These are phyloP conservation scores for Diversispora eburnea DNA, from an alignment of 192 early-diverging fungal species.

Conservation along the genomic window DNA sequence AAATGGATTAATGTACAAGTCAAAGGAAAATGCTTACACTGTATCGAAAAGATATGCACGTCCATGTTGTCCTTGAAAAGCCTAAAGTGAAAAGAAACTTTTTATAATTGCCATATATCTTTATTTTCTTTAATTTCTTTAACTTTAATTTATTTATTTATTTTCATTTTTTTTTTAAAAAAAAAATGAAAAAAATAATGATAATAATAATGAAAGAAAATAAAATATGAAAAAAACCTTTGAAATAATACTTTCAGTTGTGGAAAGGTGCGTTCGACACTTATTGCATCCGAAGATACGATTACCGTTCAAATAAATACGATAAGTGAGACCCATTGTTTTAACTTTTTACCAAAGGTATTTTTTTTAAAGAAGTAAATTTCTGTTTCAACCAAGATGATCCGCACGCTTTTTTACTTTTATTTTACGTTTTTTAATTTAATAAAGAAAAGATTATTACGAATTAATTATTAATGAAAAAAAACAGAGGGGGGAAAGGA, in stretches of 20 bases:
- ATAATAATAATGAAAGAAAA: not conserved
- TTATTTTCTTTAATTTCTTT: too few relatives aligned
- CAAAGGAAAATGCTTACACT: conserved; percentile 42
- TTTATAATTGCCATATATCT: too few relatives aligned
- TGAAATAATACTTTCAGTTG: conserved; percentile 44
- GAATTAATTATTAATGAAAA: too few relatives aligned
- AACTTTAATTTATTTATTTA: too few relatives aligned
- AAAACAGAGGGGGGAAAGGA: too few relatives aligned
- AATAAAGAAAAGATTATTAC: too few relatives aligned
- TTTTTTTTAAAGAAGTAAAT: not conserved
- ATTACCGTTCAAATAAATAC: conserved; percentile 41
- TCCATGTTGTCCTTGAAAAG: conserved; percentile 61
- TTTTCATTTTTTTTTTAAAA: not conserved
- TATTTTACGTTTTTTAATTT: not conserved
- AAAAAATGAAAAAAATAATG: not conserved
- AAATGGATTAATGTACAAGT: not conserved
- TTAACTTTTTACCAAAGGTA: not conserved
- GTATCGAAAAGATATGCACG: conserved; percentile 62
- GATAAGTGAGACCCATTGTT: conserved; percentile 53
- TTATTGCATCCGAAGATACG: conserved; percentile 45
- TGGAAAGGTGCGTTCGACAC: conserved; percentile 53
- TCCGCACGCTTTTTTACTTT: not conserved
- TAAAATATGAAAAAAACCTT: conserved; percentile 39
- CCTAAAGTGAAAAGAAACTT: conserved; percentile 32
- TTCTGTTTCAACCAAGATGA: not conserved